Evolutionary conservation across 164 flowering plant genomes (phyloP).

Genomic region (Aristolochia contorta): DNA sequence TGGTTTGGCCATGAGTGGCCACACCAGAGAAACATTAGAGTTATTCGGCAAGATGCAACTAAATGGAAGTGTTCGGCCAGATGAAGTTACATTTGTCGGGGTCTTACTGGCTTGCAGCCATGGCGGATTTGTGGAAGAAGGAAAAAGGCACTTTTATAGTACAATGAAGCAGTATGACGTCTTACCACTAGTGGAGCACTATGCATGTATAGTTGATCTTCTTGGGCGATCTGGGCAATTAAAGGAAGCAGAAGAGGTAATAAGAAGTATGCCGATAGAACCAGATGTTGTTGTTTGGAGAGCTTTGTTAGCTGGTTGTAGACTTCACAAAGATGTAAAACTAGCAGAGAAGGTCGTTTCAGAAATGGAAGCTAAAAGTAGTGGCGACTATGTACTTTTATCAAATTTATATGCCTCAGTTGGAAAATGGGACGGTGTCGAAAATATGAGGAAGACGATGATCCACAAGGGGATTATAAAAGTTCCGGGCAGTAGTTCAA

Average conservation of each 20-base stretch:
- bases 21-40: constrained; percentile 17
- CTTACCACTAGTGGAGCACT: constrained; percentile 17
- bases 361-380: constrained; percentile 14
- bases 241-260: constrained; percentile 18
- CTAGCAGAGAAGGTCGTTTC: constrained; percentile 13
- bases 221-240: constrained; percentile 20
- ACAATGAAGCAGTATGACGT: constrained; percentile 14
- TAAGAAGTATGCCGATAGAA: constrained; percentile 15
- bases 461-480: constrained; percentile 16
- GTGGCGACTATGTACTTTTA: constrained; percentile 21
- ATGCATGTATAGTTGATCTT: constrained; percentile 26
- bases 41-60: constrained; percentile 14
- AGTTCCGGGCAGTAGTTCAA: constrained; percentile 23
- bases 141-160: constrained; percentile 16
- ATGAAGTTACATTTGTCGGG: constrained; percentile 23
- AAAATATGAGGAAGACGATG: constrained; percentile 22
- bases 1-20: constrained; percentile 26
- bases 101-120: constrained; percentile 23
- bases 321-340: constrained; percentile 18
- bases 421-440: constrained; percentile 23
- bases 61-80: constrained; percentile 13
- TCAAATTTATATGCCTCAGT: constrained; percentile 23
- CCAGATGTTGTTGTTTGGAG: constrained; percentile 21
- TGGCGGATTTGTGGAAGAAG: constrained; percentile 24
- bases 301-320: constrained; percentile 21